phyloP scores from a whole-genome alignment of 345 rosid species.

The Citrus maxima region DNA sequence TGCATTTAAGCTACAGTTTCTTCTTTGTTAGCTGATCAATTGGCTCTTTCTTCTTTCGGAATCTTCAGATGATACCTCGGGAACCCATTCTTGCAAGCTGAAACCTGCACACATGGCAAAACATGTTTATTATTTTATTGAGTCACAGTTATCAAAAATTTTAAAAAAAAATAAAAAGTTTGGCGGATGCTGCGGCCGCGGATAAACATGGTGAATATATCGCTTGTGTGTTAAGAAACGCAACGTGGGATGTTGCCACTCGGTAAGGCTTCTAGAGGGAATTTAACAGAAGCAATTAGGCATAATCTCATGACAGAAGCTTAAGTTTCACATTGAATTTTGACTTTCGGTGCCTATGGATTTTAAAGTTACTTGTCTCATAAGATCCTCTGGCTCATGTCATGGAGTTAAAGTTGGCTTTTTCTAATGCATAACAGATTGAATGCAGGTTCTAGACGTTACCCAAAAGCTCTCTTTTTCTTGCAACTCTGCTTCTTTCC shows the following conservation, averaged over 20 bases:
- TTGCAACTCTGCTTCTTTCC: background rate
- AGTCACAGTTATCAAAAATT: background rate
- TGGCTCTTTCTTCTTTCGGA: slow-evolving; percentile 50
- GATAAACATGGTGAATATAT: background rate
- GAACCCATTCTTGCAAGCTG: slow-evolving; percentile 78
- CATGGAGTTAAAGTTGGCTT: background rate
- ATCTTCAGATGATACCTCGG: slow-evolving; percentile 74
- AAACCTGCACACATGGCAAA: slow-evolving; percentile 50
- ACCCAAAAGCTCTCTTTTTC: background rate
- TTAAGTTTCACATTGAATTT: background rate
- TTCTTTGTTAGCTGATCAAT: slow-evolving; percentile 24
- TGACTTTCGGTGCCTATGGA: background rate
- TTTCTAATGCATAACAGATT: background rate
- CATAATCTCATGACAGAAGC: background rate
- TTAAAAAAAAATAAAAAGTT: background rate
- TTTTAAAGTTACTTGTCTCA: background rate
- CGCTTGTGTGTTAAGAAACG: background rate
- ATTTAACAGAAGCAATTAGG: background rate
- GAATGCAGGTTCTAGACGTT: background rate
- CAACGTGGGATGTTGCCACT: slow-evolving; percentile 2
- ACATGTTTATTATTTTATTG: background rate
- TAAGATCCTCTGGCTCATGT: background rate
- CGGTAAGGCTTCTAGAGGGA: background rate
- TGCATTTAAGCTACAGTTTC: background rate
- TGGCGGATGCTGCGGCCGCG: background rate